These are phyloP conservation scores for Rhodotorula kratochvilovae DNA, from an alignment of 768 basidiomycete species.

Conservation along the genomic window DNA sequence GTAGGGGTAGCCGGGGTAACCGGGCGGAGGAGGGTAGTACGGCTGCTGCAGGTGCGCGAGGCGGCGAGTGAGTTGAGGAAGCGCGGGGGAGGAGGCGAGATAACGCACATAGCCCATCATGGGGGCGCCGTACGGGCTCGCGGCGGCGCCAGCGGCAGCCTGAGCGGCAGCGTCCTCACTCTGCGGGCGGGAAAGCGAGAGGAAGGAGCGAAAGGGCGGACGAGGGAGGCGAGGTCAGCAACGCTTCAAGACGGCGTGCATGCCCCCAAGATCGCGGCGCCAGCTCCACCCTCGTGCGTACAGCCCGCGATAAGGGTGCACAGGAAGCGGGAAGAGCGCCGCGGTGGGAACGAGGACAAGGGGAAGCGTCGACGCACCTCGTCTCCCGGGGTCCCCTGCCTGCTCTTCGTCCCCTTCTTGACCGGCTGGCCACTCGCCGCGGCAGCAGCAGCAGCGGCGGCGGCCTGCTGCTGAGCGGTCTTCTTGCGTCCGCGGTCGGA, in stretches of 20 bases:
- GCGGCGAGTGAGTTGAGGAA: background rate
- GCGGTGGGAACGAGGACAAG: background rate
- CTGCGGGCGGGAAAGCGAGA: background rate
- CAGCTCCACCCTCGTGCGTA: no score
- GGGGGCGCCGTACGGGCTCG: conserved; percentile 13
- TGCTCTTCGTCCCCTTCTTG: conserved; percentile 17
- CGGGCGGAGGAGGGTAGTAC: conserved; percentile 32
- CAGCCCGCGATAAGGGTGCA: no score
- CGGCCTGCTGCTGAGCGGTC: conserved; percentile 36
- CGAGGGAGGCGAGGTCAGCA: background rate
- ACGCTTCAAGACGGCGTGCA: background rate
- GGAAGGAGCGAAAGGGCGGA: background rate
- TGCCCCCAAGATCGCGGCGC: no score
- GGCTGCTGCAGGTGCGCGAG: conserved; percentile 9
- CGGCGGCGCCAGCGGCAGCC: background rate
- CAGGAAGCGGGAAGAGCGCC: background rate
- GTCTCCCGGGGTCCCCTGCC: conserved; percentile 24
- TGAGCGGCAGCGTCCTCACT: background rate
- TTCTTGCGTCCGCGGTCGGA: conserved; percentile 38
- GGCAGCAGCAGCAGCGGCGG: conserved; percentile 54
- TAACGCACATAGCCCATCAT: conserved; percentile 38
- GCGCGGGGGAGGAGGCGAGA: no score
- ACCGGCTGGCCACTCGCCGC: conserved; percentile 22
- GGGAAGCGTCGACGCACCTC: conserved; percentile 28
- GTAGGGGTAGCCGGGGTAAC: conserved; percentile 36